These are phyloP conservation scores for Thermomyces lanuginosus DNA, from an alignment of 2,329 filamentous ascomycete species.

Conservation along the genomic window DNA sequence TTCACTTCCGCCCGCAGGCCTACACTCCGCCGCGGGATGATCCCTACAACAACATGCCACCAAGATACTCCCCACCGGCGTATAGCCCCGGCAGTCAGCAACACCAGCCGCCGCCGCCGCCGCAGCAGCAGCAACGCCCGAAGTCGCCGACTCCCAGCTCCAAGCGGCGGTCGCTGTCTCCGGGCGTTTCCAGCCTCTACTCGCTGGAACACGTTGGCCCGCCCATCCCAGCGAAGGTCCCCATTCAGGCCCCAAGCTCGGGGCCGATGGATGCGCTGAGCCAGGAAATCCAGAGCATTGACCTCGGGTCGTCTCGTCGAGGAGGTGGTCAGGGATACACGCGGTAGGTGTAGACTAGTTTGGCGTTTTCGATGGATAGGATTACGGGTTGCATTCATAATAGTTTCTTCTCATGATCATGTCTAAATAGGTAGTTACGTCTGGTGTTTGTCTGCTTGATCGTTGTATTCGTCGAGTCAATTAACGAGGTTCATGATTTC, in stretches of 20 bases:
- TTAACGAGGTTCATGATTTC: too few relatives aligned
- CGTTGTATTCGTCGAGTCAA: too few relatives aligned
- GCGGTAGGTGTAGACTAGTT: too few relatives aligned
- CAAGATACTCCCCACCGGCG: too few relatives aligned
- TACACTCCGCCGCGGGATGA: constrained; percentile 13
- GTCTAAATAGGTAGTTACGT: too few relatives aligned
- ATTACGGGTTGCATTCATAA: too few relatives aligned
- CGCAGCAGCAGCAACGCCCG: constrained; percentile 5
- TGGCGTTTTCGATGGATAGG: too few relatives aligned
- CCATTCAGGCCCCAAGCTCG: constrained; percentile 16
- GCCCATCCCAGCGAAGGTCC: constrained; percentile 29
- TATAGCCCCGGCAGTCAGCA: constrained; percentile 7
- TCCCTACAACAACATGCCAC: too few relatives aligned
- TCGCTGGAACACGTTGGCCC: constrained; percentile 17
- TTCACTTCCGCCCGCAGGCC: constrained; percentile 1
- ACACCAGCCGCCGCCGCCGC: constrained; percentile 9
- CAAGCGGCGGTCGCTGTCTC: constrained; percentile 18
- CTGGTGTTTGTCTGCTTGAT: too few relatives aligned
- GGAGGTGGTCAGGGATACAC: too few relatives aligned
- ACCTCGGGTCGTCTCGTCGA: constrained; percentile 34
- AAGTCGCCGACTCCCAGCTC: not conserved
- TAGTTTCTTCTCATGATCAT: too few relatives aligned
- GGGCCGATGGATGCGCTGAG: constrained; percentile 35
- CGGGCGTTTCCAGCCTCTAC: constrained; percentile 17
- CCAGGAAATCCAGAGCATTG: constrained; percentile 39